These are phyloP conservation scores for Triticum dicoccoides DNA, from an alignment of 176 grass and related monocot genomes.

Conservation along the genomic window DNA sequence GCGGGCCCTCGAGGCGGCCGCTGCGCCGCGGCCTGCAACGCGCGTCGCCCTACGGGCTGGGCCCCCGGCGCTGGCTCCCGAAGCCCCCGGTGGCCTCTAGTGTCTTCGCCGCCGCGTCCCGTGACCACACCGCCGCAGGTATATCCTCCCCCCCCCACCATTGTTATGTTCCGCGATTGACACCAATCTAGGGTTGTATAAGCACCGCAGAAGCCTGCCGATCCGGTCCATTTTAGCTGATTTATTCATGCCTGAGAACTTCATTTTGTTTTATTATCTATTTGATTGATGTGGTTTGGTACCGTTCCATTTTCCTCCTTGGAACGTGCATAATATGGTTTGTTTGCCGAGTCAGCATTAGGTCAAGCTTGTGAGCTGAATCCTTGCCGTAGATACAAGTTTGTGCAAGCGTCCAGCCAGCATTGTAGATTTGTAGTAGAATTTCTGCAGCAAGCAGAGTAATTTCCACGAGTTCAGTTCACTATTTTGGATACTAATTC, in stretches of 20 bases:
- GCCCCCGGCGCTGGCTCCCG: constrained; percentile 22
- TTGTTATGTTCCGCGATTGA: background rate
- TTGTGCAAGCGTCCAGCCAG: background rate
- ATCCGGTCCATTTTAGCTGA: background rate
- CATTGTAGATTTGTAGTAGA: background rate
- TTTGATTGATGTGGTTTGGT: background rate
- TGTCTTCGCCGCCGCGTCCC: constrained; percentile 22
- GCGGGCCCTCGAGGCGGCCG: constrained; percentile 40
- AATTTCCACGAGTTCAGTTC: background rate
- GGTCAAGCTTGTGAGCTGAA: background rate
- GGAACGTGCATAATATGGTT: background rate
- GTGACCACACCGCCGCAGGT: constrained; percentile 13
- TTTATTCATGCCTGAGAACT: background rate
- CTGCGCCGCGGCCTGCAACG: constrained; percentile 30
- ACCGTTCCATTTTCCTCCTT: background rate
- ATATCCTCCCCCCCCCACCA: background rate
- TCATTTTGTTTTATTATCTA: background rate
- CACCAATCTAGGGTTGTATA: background rate
- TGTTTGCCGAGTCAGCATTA: background rate
- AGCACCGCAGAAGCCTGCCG: background rate
- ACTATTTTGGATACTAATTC: background rate
- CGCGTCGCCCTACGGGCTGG: constrained; percentile 42
- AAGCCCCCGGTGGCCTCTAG: constrained; percentile 30
- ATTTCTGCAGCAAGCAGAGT: background rate
- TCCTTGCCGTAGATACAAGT: background rate